Evolutionary conservation across 768 basidiomycete genomes (phyloP).

Genomic region (Termitomyces sp.): DNA sequence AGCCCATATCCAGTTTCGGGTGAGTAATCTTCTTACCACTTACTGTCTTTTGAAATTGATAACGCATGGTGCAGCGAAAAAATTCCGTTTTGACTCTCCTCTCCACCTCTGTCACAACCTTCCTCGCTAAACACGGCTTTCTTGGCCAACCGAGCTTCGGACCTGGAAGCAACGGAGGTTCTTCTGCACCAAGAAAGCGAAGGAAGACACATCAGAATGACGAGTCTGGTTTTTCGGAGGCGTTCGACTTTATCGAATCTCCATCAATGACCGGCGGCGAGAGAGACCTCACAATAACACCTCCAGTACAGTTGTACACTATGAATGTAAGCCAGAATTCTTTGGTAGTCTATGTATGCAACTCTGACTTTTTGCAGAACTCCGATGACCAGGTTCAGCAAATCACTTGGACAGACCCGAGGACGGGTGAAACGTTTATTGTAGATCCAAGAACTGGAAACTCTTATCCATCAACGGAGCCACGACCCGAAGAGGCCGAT

Average conservation of each 20-base stretch:
- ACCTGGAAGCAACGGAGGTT: not conserved
- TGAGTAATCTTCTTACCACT: constrained; percentile 27
- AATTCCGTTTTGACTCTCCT: constrained; percentile 53
- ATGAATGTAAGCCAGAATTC: constrained; percentile 1
- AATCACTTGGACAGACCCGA: constrained; percentile 61
- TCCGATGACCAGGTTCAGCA: constrained; percentile 25
- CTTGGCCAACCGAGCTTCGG: constrained; percentile 14
- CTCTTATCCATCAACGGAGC: constrained; percentile 39
- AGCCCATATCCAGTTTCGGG: constrained; percentile 61
- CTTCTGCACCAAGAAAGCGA: constrained; percentile 47
- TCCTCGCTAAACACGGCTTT: constrained; percentile 66
- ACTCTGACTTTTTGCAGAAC: constrained; percentile 6
- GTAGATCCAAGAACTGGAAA: constrained; percentile 70
- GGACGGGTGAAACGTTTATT: constrained; percentile 52
- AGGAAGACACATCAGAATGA: constrained; percentile 36
- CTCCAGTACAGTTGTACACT: not conserved
- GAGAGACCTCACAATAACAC: not conserved
- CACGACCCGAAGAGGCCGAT: constrained; percentile 7
- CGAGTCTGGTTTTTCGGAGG: constrained; percentile 33
- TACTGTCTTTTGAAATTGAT: constrained; percentile 7
- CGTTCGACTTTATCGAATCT: not conserved
- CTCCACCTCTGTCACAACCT: constrained; percentile 52
- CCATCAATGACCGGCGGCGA: not conserved
- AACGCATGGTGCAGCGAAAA: constrained; percentile 44
- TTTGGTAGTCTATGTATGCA: not conserved